Base-by-base conservation (phyloP, 192 early-diverging fungal species). In the Gigaspora rosea region DNA sequence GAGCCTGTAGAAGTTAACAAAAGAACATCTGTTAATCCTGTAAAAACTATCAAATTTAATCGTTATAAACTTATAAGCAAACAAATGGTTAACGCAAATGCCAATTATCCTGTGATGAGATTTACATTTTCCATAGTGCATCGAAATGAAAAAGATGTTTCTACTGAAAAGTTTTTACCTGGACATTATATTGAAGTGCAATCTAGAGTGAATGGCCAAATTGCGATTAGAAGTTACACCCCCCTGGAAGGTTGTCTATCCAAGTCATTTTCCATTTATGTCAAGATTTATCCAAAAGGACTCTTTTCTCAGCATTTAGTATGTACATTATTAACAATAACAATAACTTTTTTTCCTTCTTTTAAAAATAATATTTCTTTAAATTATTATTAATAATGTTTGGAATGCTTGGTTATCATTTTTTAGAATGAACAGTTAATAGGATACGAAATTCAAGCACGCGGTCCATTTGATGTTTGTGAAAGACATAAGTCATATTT, bases 281-380 rank as follows among this genome's bases (percentile, higher is more conserved):
- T 77, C n/a, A 77, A 77, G 22, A 77, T 77, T 56, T 77, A 77
- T 68, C 49, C 22, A n/a, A 56, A 68, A 1, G 75, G 75, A 35
- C 49, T 68, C 47, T 54, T 77, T 41, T 77, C 75, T 18, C 8
- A 50, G 20, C 66, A 62, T 62, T 27, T 75, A n/a, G 73, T 75
- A 75, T 41, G 41, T 7, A 41, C 7, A 41, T 27, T 41, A 75
- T 59, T 59, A 22, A 0, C 10, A 59, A 27, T 59, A n/a, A 2
- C 18, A n/a, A n/a, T n/a, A n/a, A n/a, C 4, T 4, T 54, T 54
- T 54, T 54, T 54, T 54, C 27, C 3, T 20, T 58, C 22, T 22
- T 27, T 27, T 27, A 27, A 27, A 58, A 27, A 58, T 22, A 22
- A 16, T 41, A 41, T 41, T 41, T 41, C 7, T 41, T 41, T 7